Conservation (phyloP, 108 stramenopile species). For the Nitzschia inconspicua region DNA sequence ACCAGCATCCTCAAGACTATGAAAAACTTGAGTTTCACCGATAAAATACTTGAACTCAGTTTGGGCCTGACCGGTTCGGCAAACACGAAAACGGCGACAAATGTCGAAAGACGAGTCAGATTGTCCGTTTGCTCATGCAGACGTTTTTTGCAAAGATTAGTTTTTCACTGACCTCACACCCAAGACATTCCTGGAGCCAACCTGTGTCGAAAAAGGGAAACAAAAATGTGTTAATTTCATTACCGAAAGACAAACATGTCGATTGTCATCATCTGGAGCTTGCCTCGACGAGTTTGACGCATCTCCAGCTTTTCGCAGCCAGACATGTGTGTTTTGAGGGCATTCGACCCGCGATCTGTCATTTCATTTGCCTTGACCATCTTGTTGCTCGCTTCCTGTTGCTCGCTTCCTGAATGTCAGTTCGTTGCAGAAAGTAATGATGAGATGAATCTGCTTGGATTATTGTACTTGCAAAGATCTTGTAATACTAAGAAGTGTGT, state of each 20-base stretch:
- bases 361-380: conserved; percentile 5
- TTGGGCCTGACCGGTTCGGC: too few species aligned
- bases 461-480: too few species aligned
- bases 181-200: conserved; percentile 33
- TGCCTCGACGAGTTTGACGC: conserved; percentile 45
- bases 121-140: too few species aligned
- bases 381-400: too few species aligned
- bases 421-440: too few species aligned
- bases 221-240: background rate
- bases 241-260: background rate
- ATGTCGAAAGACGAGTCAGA: too few species aligned
- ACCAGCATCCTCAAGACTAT: conserved; percentile 48
- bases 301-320: conserved; percentile 29
- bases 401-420: too few species aligned
- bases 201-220: too few species aligned
- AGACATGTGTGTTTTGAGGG: conserved; percentile 40
- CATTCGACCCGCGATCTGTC: conserved; percentile 49
- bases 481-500: too few species aligned
- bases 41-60: conserved; percentile 62
- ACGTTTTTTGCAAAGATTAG: too few species aligned
- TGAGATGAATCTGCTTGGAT: too few species aligned
- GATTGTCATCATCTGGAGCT: conserved; percentile 23
- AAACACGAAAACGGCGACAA: too few species aligned
- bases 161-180: conserved; percentile 63
- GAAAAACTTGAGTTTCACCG: conserved; percentile 34